Base-by-base conservation (phyloP, 495 filamentous ascomycete species). In the Talaromyces borbonicus region DNA sequence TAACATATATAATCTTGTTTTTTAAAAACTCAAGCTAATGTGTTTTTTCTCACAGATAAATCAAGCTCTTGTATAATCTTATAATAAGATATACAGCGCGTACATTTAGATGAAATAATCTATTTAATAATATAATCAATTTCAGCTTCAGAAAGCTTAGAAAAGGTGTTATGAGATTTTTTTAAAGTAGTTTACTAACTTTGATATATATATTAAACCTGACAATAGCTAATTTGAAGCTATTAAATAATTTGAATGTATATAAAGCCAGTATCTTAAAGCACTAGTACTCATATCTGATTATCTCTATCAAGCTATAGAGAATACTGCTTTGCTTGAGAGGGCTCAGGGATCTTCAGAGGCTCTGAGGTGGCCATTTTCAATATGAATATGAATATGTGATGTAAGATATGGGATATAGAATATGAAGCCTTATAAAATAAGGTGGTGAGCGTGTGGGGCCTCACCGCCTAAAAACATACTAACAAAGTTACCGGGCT, bases 1-100 rank as follows among this genome's bases (percentile, higher is more conserved):
- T 47, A 52, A 7, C 54, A 53, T 23, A 39, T 26, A 58, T 53
- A 64, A 23, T 53, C 60, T 50, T 54, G 38, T 48, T 51, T 63
- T 44, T 52, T 51, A 24, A 63, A 49, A 14, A 54, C 48, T n/a
- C 15, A 35, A 29, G 47, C 12, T 25, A 64, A 40, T 12, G 58
- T 51, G 2, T n/a, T 46, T 8, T 25, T 33, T 2, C 45, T 26
- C 45, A 51, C 52, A 30, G 50, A 14, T n/a, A 57, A 54, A 0
- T 47, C 31, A 41, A 62, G 48, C 18, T 57, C 51, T 32, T 48
- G 6, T 39, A 56, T 57, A 43, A 62, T 50, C 25, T 50, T 51
- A 11, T 36, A 9, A 45, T 47, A 65, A 41, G 48, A 39, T 8
- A 57, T 45, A 15, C 49, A 48, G 1, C 51, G 53, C 5, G 47